phyloP scores from a whole-genome alignment of 83 land plant genomes.

The Picea engelmannii region DNA sequence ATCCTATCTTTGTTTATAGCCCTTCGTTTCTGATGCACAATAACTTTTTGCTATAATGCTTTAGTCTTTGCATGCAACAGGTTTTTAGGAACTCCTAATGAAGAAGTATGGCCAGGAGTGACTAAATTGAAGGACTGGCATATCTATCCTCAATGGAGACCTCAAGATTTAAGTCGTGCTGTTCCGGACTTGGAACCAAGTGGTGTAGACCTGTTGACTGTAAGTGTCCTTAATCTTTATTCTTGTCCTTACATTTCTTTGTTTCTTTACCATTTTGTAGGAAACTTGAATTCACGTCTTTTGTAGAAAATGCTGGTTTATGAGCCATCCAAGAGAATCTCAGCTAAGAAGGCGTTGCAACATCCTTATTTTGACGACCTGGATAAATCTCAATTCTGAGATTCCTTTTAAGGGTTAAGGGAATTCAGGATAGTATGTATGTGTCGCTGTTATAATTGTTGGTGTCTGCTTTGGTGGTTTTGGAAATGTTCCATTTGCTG shows the following conservation, averaged over 20 bases:
- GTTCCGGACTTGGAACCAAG: conserved; percentile 65
- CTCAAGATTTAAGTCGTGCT: conserved; percentile 55
- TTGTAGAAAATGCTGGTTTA: conserved; percentile 61
- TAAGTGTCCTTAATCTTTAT: conserved; percentile 20
- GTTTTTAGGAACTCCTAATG: conserved; percentile 71
- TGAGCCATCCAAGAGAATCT: conserved; percentile 55
- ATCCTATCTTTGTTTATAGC: background rate
- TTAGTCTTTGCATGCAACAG: conserved; percentile 11
- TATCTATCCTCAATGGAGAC: conserved; percentile 74
- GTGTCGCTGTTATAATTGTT: background rate
- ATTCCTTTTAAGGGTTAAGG: background rate
- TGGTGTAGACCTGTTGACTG: conserved; percentile 71
- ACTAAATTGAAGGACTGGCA: conserved; percentile 74
- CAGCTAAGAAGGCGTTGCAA: conserved; percentile 62
- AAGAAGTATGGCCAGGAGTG: conserved; percentile 73
- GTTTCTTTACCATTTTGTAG: too few relatives aligned
- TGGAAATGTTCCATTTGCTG: background rate
- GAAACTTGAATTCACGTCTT: background rate
- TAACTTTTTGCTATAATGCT: background rate
- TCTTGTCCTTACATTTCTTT: background rate
- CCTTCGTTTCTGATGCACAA: background rate
- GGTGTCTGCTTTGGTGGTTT: background rate
- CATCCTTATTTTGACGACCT: conserved; percentile 66
- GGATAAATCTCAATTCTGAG: conserved; percentile 31
- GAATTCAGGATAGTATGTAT: background rate